Evolutionary conservation across 2,329 filamentous ascomycete species (phyloP).

Genomic region (Chaetothyriales sp.): DNA sequence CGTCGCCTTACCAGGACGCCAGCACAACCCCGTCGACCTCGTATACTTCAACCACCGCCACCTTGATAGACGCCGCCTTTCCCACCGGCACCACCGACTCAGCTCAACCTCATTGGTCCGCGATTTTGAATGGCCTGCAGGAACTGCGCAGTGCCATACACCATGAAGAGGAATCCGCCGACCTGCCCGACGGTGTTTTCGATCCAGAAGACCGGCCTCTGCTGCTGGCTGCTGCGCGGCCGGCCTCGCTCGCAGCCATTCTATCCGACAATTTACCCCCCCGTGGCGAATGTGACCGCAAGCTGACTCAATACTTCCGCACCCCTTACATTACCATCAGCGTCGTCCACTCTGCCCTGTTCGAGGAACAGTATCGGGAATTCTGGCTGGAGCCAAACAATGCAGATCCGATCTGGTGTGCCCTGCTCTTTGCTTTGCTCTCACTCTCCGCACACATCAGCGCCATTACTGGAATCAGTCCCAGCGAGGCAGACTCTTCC

Average conservation of each 20-base stretch:
- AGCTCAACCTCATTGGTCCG: neutral
- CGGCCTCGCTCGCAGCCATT: neutral
- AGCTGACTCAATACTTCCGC: neutral
- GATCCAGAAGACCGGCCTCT: neutral
- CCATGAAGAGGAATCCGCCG: neutral
- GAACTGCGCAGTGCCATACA: neutral
- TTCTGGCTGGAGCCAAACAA: neutral
- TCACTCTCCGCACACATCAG: neutral
- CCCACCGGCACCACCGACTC: neutral
- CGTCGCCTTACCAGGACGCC: neutral
- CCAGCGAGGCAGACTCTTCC: neutral
- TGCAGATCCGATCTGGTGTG: constrained; percentile 1
- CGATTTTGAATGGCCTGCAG: neutral
- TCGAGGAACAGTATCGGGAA: neutral
- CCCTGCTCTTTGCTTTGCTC: neutral
- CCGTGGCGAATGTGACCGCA: neutral
- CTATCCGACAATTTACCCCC: neutral
- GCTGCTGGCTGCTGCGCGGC: neutral
- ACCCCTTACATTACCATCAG: neutral
- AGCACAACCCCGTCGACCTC: too few species aligned
- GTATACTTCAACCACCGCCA: neutral
- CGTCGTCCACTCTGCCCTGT: neutral
- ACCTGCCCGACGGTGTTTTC: neutral
- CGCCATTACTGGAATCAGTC: neutral
- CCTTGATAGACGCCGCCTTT: neutral